These are phyloP conservation scores for Tuber umbilicatum DNA, from an alignment of 495 filamentous ascomycete species.

Conservation along the genomic window DNA sequence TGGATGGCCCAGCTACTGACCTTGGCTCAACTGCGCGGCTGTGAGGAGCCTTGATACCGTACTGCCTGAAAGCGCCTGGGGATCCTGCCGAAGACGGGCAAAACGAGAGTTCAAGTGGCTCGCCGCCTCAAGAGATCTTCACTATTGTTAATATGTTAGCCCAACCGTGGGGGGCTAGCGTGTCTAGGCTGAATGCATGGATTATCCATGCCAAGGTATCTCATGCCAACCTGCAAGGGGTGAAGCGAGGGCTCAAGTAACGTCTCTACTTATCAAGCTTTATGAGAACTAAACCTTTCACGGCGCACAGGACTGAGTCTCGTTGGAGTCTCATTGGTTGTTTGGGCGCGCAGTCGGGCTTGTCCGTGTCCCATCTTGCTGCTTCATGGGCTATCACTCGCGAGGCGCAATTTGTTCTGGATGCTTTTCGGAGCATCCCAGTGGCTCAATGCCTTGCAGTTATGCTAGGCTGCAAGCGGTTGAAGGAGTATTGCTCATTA, in stretches of 20 bases:
- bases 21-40: not conserved
- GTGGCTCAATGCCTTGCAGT: not conserved
- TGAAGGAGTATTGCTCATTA: not conserved
- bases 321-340: not conserved
- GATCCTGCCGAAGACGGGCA: not conserved
- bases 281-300: not conserved
- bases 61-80: not conserved
- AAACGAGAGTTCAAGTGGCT: not conserved
- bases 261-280: not conserved
- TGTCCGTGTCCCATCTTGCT: not conserved
- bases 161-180: not conserved
- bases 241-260: not conserved
- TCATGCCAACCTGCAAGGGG: not conserved
- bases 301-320: not conserved
- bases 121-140: not conserved
- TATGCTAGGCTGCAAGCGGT: not conserved
- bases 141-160: not conserved
- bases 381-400: not conserved
- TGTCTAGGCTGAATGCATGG: not conserved
- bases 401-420: not conserved
- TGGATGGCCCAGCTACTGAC: not conserved
- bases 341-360: not conserved
- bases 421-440: not conserved
- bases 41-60: not conserved
- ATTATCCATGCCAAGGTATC: not conserved